Base-by-base conservation (phyloP, 768 basidiomycete genomes). In the Tylopilus plumbeoviolaceoides region DNA sequence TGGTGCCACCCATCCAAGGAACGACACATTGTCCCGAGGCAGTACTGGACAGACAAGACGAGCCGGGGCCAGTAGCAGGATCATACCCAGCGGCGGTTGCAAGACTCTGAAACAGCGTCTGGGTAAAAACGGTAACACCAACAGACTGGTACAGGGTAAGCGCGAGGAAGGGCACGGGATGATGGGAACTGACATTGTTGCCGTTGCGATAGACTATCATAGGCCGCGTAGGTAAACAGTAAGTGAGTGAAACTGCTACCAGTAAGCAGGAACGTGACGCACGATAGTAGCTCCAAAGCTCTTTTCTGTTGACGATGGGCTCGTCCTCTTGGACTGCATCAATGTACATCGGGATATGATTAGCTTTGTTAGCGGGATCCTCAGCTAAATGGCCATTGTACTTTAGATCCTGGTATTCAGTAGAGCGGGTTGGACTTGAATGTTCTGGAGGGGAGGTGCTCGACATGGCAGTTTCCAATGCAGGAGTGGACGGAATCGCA, bases 211-310 rank as follows among this genome's bases (percentile, higher is more conserved):
- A 90, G 53, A 90, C 89, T 91, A 48, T 41, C n/a, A 23, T 2
- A 20, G 25, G 28, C 8, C 28, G 28, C 7, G 38, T 50, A 25
- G 44, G 44, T 41, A 55, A 45, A 6, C 36, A n/a, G 4, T 5
- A 7, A 36, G 15, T 53, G 33, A 31, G 23, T 30, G 46, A 6
- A 9, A 14, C 6, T 15, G 11, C 23, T 23, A 23, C 23, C 5
- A 23, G 23, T 23, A 23, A 23, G 30, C 5, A 18, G 40, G 12
- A 2, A 6, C 6, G 35, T 0, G 18, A 49, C 64, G 44, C 31
- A 88, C 88, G 56, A 65, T 90, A 90, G 62, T 90, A 91, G 48
- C 81, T 82, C 89, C 88, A 91, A 8, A 91, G 71, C 63, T 91
- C 89, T 62, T 67, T 78, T 45, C 83, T 75, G 17, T 84, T 89